A percentile compares a stretch with the other conserved stretches of the same genome.
phyloP scores from a whole-genome alignment of 768 basidiomycete species.

The Hysterangium stoloniferum region DNA sequence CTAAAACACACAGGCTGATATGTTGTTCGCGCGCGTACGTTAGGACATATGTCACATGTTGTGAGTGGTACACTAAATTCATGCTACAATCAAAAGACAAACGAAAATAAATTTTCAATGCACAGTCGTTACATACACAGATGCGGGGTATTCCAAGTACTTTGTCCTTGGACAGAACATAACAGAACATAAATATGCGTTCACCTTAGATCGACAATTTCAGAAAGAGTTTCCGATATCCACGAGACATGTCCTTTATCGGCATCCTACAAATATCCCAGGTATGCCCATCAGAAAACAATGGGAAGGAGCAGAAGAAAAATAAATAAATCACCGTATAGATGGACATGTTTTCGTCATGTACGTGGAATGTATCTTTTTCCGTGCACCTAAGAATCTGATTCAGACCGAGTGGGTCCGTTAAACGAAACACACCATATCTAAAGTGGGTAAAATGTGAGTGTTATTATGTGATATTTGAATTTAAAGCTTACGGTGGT shows the following conservation, averaged over 20 bases:
- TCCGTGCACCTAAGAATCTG: constrained; percentile 59
- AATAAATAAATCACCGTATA: constrained; percentile 65
- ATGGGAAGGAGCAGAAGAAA: constrained; percentile 12
- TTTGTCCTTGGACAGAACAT: no score
- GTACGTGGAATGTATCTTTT: constrained; percentile 80
- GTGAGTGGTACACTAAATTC: no score
- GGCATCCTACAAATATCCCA: constrained; percentile 47
- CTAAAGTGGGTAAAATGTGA: constrained; percentile 27
- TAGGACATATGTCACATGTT: no score
- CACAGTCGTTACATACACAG: no score
- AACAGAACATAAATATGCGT: no score
- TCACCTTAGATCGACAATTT: constrained; percentile 76
- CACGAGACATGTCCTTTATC: constrained; percentile 78
- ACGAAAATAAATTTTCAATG: no score
- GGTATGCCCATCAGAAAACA: not conserved
- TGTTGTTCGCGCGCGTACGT: no score
- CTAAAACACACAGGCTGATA: no score
- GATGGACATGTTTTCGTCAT: constrained; percentile 66
- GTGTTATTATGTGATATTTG: not conserved
- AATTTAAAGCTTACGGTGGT: constrained; percentile 48
- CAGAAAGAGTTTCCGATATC: constrained; percentile 58
- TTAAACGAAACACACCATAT: constrained; percentile 85
- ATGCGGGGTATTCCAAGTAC: no score
- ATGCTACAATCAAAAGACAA: no score
- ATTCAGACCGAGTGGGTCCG: constrained; percentile 77